Percentiles rank a stretch among this genome's conserved stretches.
phyloP scores from a whole-genome alignment of 208 protist species.

The Crithidia expoeki region DNA sequence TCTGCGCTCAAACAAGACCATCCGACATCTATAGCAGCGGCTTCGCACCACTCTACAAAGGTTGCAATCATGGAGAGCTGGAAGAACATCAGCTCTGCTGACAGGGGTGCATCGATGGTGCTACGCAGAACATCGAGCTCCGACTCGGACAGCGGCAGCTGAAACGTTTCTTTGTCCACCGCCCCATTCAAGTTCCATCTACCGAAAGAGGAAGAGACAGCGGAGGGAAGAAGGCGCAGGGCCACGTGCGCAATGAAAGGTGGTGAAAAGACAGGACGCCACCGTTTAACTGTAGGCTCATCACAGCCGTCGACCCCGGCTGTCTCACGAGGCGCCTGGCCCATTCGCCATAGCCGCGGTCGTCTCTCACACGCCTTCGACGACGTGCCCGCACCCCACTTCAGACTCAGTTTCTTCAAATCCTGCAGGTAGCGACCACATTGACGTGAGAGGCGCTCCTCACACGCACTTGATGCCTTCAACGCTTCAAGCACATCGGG shows the following conservation, averaged over 20 bases:
- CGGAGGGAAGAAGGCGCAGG: background rate
- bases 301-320: background rate
- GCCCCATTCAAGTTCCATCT: no score
- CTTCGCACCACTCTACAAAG: constrained; percentile 30
- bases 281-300: background rate
- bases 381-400: background rate
- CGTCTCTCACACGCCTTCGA: background rate
- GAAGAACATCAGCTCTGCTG: constrained; percentile 23
- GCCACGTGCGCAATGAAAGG: background rate
- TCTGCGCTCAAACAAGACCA: constrained; percentile 11
- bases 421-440: background rate
- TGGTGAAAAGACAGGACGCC: constrained; percentile 3
- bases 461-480: background rate
- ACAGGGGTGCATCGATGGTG: constrained; percentile 1
- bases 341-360: background rate
- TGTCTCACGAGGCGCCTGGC: no score
- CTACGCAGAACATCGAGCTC: constrained; percentile 1
- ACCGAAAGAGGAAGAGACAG: no score
- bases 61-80: constrained; percentile 11
- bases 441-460: constrained; percentile 14
- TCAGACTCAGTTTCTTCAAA: background rate
- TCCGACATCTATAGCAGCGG: constrained; percentile 13
- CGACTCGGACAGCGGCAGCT: constrained; percentile 8
- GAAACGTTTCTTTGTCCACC: background rate
- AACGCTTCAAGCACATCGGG: background rate